Base-by-base conservation (phyloP, 2,329 filamentous ascomycete genomes). In the Aspergillus bombycis region DNA sequence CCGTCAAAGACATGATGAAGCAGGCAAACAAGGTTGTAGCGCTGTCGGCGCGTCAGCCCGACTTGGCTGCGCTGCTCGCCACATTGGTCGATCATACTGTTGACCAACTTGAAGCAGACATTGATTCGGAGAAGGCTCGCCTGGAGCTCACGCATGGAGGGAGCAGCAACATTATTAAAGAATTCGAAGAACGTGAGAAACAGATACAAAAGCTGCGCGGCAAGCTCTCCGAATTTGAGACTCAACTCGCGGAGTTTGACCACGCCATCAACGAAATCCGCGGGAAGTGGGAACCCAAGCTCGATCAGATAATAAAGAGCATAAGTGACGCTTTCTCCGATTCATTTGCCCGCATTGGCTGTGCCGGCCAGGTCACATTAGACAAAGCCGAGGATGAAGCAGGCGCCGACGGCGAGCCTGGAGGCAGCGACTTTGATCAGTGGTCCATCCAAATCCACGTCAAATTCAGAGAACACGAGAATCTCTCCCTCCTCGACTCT, bases 361-460 rank as follows among this genome's bases (percentile, higher is more conserved):
- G 95, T 77, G 94, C 94, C 6, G 95, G 95, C 41, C 92, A 98
- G 78, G 93, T 99, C 4, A 85, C 85, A 64, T 84, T 99, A 4
- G 86, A 94, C 82, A 98, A 98, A 77, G 91, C 74, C 34, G 75
- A 79, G 60, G 74, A 77, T 38, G 74, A 77, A 61, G 58, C 67
- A 14, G 75, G 74, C 14, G 69, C 72, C 6, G 71, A 76, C 57
- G 71, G 73, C 26, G 69, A 75, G 53, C 65, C 69, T 11, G 70
- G 70, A 6, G 69, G 82, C 28, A 90, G 93, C 26, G 93, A 98
- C 74, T 99, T 98, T 79, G 92, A 96, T 62, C 88, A 91, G 65
- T 99, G 95, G 95, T 89, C 92, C 1, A 90, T 99, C 65, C 90
- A 96, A 75, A 96, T 99, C 75, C 90, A 91, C 77, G 95, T 99